Base-by-base conservation (phyloP, 1,284 basidiomycete species). In the Ceratobasidium theobromae region DNA sequence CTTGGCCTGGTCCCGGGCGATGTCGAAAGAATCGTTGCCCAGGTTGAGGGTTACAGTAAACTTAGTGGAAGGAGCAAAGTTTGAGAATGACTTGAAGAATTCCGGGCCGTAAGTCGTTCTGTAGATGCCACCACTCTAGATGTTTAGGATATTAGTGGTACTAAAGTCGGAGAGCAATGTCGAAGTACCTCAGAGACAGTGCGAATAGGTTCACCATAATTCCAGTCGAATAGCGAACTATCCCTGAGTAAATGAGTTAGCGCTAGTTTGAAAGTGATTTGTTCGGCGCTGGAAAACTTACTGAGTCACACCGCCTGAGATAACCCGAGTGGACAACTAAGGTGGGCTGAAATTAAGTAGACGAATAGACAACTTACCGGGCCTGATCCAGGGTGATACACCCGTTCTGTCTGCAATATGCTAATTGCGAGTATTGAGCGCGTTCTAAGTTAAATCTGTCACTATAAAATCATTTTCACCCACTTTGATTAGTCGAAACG, bases 11-110 rank as follows among this genome's bases (percentile, higher is more conserved):
- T 51, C 65, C 3, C 27, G 25, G 1, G 69, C 69, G n/a, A 68
- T 68, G 21, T 41, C 43, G 9, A 62, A 53, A 30, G 65, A 41
- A 46, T 70, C 35, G 30, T 70, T 70, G 1, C 69, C 69, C 27
- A 70, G 67, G 49, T 70, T 70, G 9, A 70, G 57, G 18, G 58
- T 58, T n/a, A 65, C 23, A 0, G 67, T 52, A 55, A 67, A 57
- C 38, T 67, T 32, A n/a, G 68, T 70, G 9, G 48, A 49, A 21
- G 57, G 32, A 16, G 67, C 67, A 16, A 70, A 53, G 18, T 60
- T 62, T 9, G 55, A 52, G 33, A 70, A 51, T 23, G 60, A 58
- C 12, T 64, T 49, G 48, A 67, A 67, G 49, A 51, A 70, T n/a
- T 28, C 60, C 30, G 65, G 65, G 0, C 68, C 69, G 49, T 67